A percentile compares a stretch with the other conserved stretches of the same genome.
These are phyloP conservation scores for Cryphonectria carpinicola DNA, from an alignment of 2,329 filamentous ascomycete genomes.

Conservation along the genomic window DNA sequence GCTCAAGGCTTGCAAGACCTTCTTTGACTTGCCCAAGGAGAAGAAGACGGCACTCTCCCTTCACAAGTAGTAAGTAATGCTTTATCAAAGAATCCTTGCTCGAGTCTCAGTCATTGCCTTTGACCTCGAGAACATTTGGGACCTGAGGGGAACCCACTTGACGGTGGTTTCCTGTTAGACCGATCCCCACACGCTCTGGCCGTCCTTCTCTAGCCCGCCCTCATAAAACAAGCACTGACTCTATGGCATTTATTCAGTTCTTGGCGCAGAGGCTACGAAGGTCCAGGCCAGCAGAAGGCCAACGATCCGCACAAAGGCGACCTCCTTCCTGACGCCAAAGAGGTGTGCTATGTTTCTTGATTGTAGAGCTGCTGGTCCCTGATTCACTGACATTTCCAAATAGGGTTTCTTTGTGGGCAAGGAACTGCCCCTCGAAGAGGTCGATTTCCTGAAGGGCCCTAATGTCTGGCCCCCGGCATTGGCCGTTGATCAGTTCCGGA, in stretches of 20 bases:
- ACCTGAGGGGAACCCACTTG: neutral
- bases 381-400: neutral
- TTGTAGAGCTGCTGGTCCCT: too few relatives aligned
- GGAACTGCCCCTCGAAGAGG: neutral
- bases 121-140: neutral
- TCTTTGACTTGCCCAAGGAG: neutral
- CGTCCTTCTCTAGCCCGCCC: neutral
- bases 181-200: too few relatives aligned
- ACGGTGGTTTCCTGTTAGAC: neutral
- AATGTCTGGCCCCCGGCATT: constrained; percentile 10
- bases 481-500: constrained; percentile 4
- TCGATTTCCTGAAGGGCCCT: neutral
- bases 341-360: neutral
- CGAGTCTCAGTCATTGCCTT: neutral
- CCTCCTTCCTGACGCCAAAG: constrained; percentile 5
- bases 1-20: neutral
- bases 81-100: neutral
- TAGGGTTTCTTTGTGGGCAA: constrained; percentile 1
- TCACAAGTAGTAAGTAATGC: neutral
- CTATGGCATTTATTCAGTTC: neutral
- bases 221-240: neutral
- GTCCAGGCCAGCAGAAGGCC: neutral
- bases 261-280: constrained; percentile 1
- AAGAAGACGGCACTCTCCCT: neutral
- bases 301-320: constrained; percentile 1